Base-by-base conservation (phyloP, 1,284 basidiomycete species). In the Cystobasidiaceae sp. region DNA sequence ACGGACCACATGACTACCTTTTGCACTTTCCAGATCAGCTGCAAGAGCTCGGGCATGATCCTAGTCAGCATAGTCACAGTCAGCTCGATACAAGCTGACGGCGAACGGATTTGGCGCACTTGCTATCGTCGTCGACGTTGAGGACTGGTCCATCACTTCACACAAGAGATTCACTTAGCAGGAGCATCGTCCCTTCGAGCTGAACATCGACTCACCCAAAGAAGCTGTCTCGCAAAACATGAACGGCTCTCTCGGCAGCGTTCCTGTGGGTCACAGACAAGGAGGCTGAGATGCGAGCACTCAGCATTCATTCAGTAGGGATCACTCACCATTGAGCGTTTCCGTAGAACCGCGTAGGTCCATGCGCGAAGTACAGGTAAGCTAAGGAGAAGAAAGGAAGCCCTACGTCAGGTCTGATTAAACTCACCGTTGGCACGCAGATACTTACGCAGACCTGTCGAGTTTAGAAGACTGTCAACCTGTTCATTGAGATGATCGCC, bases 41-140 rank as follows among this genome's bases (percentile, higher is more conserved):
- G 23, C 3, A 51, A 30, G 2, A 51, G 49, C 3, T 51, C 49
- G 4, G 49, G 49, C 28, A 51, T 27, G 49, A 51, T 33, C 21
- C 49, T 51, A 9, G 11, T 51, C 34, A 28, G 21, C 3, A 3
- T 51, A 33, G 15, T 19, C 15, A 51, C 21, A n/a, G n/a, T n/a
- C n/a, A n/a, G n/a, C n/a, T n/a, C n/a, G n/a, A n/a, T n/a, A n/a
- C n/a, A n/a, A n/a, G n/a, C n/a, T n/a, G n/a, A n/a, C n/a, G n/a
- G n/a, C n/a, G n/a, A n/a, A n/a, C n/a, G n/a, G n/a, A n/a, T n/a
- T n/a, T n/a, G n/a, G n/a, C 49, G 23, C 27, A 51, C 49, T 30
- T 51, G 49, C 49, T 51, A 21, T 51, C 49, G 28, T 51, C 49
- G 21, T 51, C 49, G 4, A 51, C 49, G 28, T 51, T 51, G 9